Evolutionary conservation across 2,329 filamentous ascomycete species (phyloP).

Genomic region (Colletotrichum sp.): DNA sequence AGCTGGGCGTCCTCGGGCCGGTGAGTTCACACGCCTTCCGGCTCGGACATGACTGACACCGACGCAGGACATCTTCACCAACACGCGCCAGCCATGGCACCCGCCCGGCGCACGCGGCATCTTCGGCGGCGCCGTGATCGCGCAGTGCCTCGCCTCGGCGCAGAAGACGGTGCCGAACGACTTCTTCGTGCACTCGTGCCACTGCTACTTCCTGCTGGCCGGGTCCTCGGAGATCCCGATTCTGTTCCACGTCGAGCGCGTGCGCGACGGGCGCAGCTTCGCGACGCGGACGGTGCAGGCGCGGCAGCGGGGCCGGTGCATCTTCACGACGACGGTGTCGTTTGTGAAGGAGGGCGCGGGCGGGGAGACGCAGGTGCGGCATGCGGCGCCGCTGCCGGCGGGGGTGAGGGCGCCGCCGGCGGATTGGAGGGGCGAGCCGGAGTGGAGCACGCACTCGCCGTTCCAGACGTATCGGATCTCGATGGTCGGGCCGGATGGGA

Average conservation of each 20-base stretch:
- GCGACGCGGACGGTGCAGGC: constrained; percentile 96
- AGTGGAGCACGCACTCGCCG: constrained; percentile 55
- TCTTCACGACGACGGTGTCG: constrained; percentile 94
- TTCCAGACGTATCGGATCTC: constrained; percentile 52
- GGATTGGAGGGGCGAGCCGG: constrained; percentile 45
- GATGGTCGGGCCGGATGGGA: constrained; percentile 29
- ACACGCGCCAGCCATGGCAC: constrained; percentile 90
- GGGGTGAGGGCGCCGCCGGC: constrained; percentile 41
- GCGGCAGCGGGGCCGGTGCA: constrained; percentile 82
- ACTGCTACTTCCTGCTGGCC: constrained; percentile 98
- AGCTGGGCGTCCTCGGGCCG: constrained; percentile 76
- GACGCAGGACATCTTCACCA: constrained; percentile 86
- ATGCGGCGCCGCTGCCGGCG: constrained; percentile 66
- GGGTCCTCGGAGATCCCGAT: constrained; percentile 86
- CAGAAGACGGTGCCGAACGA: constrained; percentile 82
- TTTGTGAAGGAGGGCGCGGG: constrained; percentile 75
- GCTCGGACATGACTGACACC: neutral
- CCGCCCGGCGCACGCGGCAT: constrained; percentile 91
- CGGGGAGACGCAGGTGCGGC: constrained; percentile 59
- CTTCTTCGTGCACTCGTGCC: constrained; percentile 93
- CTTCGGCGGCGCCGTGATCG: constrained; percentile 92
- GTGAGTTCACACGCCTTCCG: constrained; percentile 47
- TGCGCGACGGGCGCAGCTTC: constrained; percentile 88
- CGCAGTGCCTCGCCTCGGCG: constrained; percentile 86
- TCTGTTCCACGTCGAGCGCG: constrained; percentile 92